Evolutionary conservation across 495 filamentous ascomycete species (phyloP).

Genomic region (Talaromyces proteolyticus): DNA sequence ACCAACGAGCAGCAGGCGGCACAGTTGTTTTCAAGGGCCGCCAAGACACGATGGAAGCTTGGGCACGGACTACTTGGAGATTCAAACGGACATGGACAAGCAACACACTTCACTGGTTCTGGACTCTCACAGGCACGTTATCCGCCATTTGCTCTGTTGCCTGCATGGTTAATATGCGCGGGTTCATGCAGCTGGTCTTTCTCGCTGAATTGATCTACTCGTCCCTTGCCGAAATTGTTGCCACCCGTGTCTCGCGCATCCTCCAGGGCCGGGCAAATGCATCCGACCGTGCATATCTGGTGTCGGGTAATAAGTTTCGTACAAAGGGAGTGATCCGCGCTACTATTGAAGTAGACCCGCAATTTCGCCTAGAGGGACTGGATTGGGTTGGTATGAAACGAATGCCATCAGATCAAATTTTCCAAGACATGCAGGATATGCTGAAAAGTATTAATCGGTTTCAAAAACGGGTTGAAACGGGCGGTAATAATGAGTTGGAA

Average conservation of each 20-base stretch:
- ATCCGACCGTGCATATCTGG: not conserved
- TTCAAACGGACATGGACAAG: conserved; percentile 11
- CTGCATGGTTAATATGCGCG: conserved; percentile 27
- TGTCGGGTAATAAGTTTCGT: conserved; percentile 14
- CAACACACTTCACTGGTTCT: conserved; percentile 16
- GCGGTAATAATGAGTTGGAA: not conserved
- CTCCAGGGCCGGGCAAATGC: conserved; percentile 16
- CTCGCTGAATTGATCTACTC: conserved; percentile 18
- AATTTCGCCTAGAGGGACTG: conserved; percentile 14
- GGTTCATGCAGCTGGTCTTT: conserved; percentile 19
- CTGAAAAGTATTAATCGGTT: conserved; percentile 8
- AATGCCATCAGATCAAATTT: conserved; percentile 14
- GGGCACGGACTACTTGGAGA: conserved; percentile 25
- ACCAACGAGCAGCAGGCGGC: conserved; percentile 21
- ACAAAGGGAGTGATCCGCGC: conserved; percentile 17
- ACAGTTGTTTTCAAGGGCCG: conserved; percentile 26
- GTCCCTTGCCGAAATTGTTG: conserved; percentile 19
- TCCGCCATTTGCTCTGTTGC: conserved; percentile 21
- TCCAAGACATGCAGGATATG: conserved; percentile 17
- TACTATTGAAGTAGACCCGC: conserved; percentile 11
- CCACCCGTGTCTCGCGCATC: conserved; percentile 16
- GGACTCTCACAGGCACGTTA: conserved; percentile 17
- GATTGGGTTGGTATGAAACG: conserved; percentile 19
- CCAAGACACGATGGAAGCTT: conserved; percentile 19
- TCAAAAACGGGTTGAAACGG: not conserved